Percentiles rank a stretch among this genome's conserved stretches.
Conservation (phyloP, 2,329 filamentous ascomycete species). For the Cladophialophora bantiana region DNA sequence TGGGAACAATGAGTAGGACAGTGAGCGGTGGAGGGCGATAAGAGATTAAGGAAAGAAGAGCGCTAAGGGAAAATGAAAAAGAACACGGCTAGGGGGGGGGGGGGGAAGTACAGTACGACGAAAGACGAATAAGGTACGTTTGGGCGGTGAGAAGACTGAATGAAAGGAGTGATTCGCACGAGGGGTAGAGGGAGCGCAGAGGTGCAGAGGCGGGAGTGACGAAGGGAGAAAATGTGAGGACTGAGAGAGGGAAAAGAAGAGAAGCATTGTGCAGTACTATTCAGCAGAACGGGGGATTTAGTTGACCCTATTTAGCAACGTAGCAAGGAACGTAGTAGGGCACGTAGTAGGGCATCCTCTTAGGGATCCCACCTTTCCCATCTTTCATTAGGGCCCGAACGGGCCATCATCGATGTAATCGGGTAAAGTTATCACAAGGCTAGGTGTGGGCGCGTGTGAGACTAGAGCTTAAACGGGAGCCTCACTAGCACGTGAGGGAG, state of each 20-base stretch:
- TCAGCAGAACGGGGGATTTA: background rate
- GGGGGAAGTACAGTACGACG: background rate
- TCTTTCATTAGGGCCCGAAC: too few relatives aligned
- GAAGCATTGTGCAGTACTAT: slow-evolving; percentile 2
- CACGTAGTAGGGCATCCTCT: background rate
- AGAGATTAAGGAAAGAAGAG: background rate
- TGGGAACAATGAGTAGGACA: slow-evolving; percentile 41
- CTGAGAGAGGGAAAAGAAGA: slow-evolving; percentile 4
- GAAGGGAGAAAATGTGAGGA: slow-evolving; percentile 6
- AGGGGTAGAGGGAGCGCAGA: background rate
- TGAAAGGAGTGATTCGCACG: slow-evolving; percentile 3
- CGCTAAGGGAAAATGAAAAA: background rate
- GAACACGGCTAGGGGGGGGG: too few relatives aligned
- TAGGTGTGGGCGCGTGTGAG: too few relatives aligned
- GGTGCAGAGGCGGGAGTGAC: too few relatives aligned
- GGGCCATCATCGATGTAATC: too few relatives aligned
- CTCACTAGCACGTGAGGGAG: too few relatives aligned
- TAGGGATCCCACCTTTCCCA: background rate
- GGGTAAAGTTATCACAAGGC: too few relatives aligned
- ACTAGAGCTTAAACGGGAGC: too few relatives aligned
- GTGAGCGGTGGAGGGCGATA: slow-evolving; percentile 21
- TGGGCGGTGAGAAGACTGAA: background rate
- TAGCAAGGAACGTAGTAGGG: background rate
- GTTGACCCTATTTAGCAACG: slow-evolving; percentile 4
- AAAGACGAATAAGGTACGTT: too few relatives aligned